phyloP scores from a whole-genome alignment of 805 yeast species.

The Metschnikowia henanensis region DNA sequence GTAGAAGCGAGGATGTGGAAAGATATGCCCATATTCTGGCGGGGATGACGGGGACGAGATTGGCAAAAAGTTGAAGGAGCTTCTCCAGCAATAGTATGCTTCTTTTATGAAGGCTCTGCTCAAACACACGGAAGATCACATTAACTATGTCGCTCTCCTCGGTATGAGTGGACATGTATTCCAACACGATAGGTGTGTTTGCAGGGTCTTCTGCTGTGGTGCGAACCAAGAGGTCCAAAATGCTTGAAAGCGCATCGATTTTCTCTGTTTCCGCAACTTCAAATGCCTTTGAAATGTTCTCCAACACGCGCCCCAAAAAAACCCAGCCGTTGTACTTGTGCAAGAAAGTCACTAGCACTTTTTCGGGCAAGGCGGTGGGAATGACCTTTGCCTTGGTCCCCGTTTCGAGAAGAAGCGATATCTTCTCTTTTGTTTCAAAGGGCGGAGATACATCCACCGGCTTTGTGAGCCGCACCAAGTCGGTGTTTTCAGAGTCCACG shows the following conservation, averaged over 20 bases:
- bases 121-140: conserved; percentile 63
- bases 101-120: conserved; percentile 61
- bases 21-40: conserved; percentile 80
- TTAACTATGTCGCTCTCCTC: conserved; percentile 62
- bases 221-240: conserved; percentile 50
- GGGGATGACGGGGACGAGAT: conserved; percentile 50
- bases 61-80: conserved; percentile 50
- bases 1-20: conserved; percentile 63
- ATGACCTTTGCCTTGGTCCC: conserved; percentile 74
- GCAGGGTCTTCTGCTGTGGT: conserved; percentile 8
- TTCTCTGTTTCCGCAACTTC: conserved; percentile 39
- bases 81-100: conserved; percentile 45
- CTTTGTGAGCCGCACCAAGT: conserved; percentile 49
- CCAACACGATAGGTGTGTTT: conserved; percentile 21
- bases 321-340: conserved; percentile 88
- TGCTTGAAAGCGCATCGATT: conserved; percentile 33
- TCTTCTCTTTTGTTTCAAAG: conserved; percentile 46
- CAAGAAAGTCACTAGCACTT: conserved; percentile 60
- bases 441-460: conserved; percentile 57
- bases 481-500: conserved; percentile 53
- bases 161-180: conserved; percentile 47
- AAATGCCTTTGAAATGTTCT: conserved; percentile 51
- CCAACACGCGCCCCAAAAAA: conserved; percentile 72
- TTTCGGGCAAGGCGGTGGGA: conserved; percentile 41
- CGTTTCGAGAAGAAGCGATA: conserved; percentile 41